A percentile compares a stretch with the other conserved stretches of the same genome.
Evolutionary conservation across 306 rosid genomes (phyloP).

Genomic region (Citrullus mucosospermus): DNA sequence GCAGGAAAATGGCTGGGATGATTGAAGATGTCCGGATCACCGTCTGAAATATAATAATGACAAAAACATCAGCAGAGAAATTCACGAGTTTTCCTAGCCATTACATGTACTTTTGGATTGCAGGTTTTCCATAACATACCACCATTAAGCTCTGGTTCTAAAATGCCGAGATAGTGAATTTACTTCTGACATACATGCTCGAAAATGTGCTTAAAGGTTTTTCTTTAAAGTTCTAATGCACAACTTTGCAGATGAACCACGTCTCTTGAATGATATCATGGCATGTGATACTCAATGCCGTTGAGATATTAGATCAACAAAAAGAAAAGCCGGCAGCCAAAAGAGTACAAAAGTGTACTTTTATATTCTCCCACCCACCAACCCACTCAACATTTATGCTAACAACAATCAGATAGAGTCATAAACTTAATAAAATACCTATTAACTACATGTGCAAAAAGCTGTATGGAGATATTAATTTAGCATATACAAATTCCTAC

Average conservation of each 20-base stretch:
- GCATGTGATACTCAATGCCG: neutral
- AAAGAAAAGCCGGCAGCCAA: neutral
- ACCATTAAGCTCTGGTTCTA: neutral
- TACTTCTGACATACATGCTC: neutral
- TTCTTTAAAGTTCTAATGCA: neutral
- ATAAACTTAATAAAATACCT: neutral
- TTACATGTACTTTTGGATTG: neutral
- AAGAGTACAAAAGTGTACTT: neutral
- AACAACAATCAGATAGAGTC: neutral
- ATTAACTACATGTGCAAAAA: neutral
- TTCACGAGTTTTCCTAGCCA: neutral
- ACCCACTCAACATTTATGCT: neutral
- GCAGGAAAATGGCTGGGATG: neutral
- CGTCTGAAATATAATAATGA: neutral
- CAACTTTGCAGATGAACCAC: neutral
- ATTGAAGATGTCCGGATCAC: neutral
- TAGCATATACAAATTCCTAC: neutral
- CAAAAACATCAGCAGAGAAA: neutral
- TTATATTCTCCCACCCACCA: conserved; percentile 1
- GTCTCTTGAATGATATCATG: neutral
- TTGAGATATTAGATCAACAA: neutral
- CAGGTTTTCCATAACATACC: neutral
- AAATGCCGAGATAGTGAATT: neutral
- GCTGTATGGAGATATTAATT: neutral
- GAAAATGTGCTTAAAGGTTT: neutral